Percentiles rank a stretch among this genome's conserved stretches.
Evolutionary conservation across 148 eudicot species (phyloP).

Genomic region (Agrostemma githago): DNA sequence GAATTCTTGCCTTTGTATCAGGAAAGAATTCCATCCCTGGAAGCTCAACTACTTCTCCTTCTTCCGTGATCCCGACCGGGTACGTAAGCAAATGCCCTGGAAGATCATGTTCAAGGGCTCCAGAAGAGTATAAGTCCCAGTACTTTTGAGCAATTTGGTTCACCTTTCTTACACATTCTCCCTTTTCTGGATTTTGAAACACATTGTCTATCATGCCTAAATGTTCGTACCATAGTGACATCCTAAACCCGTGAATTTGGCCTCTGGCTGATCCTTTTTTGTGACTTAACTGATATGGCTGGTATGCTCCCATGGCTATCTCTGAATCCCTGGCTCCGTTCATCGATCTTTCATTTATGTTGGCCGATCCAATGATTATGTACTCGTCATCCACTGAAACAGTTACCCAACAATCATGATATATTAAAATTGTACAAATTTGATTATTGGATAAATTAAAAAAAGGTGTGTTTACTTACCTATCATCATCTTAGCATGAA

Average conservation of each 20-base stretch:
- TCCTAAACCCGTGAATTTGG: conserved; percentile 43
- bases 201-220: conserved; percentile 31
- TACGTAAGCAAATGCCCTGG: conserved; percentile 45
- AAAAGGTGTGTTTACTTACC: conserved; percentile 25
- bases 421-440: no score
- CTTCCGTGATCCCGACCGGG: conserved; percentile 30
- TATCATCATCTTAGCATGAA: conserved; percentile 60
- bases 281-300: conserved; percentile 38
- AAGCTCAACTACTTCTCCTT: conserved; percentile 35
- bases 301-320: conserved; percentile 59
- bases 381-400: conserved; percentile 53
- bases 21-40: conserved; percentile 32
- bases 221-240: conserved; percentile 56
- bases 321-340: conserved; percentile 53
- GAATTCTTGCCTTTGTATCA: conserved; percentile 32
- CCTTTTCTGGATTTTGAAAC: conserved; percentile 33
- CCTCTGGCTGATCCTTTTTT: conserved; percentile 30
- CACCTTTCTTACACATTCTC: conserved; percentile 39
- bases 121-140: conserved; percentile 39
- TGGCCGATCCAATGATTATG: conserved; percentile 47
- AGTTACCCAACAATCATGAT: neutral
- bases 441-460: neutral
- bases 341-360: conserved; percentile 51
- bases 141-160: conserved; percentile 34
- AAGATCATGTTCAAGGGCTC: conserved; percentile 30